Base-by-base conservation (phyloP, 495 filamentous ascomycete species). In the Thozetella sp. region DNA sequence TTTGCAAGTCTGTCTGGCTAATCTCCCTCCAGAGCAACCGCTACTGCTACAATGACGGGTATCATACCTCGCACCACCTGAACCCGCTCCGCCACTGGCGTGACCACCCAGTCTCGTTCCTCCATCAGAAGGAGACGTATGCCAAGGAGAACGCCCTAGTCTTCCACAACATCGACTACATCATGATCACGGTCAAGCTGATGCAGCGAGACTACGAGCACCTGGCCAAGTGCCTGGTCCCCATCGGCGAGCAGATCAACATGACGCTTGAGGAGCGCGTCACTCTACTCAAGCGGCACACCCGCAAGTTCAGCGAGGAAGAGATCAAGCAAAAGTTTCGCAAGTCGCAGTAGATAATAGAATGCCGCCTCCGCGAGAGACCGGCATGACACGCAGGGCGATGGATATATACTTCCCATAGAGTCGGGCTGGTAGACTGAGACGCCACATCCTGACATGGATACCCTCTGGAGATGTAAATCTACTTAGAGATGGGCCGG, bases 41-140 rank as follows among this genome's bases (percentile, higher is more conserved):
- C 34, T 84, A 84, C 75, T 91, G 86, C 68, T 92, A 85, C 79
- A 92, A 92, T 67, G 89, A 92, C 66, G 89, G 89, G 59, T 92
- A 91, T 72, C 89, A 92, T 67, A 91, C 89, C 46, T 89, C 89
- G 1, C 89, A 92, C 72, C 89, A 91, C 64, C 79, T 92, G 17
- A 89, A 92, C 72, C 88, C 89, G 0, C 80, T 78, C 24, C 84
- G 89, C 4, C 89, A 91, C 78, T 92, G 89, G 89, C 82, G 89
- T 57, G 87, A 91, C 51, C 89, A 91, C 64, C 89, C 89, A 0
- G 66, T 81, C 22, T 75, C 86, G 40, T 89, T 92, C 60, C 64
- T 91, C 27, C 74, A 80, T 60, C 76, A 81, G 22, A 88, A 88
- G 63, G 59, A 74, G 2, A 76, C 79, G 20, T 92, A 92, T 64